A percentile compares a stretch with the other conserved stretches of the same genome.
phyloP scores from a whole-genome alignment of 306 rosid species.

The Glycyrrhiza uralensis region DNA sequence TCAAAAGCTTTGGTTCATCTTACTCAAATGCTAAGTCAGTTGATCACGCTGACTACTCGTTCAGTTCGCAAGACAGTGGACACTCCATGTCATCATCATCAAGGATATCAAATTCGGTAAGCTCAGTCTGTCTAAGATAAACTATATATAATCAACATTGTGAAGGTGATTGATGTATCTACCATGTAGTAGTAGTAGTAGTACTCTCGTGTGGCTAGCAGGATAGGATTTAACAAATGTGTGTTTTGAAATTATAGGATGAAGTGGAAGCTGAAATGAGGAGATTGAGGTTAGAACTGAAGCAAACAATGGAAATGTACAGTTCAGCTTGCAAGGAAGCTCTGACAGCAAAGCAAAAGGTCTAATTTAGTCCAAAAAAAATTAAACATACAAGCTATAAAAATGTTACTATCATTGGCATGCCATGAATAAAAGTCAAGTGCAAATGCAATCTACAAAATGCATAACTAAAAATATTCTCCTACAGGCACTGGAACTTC shows the following conservation, averaged over 20 bases:
- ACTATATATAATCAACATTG: background rate
- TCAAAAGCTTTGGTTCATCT: slow-evolving; percentile 40
- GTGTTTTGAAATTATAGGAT: slow-evolving; percentile 46
- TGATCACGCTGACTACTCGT: slow-evolving; percentile 38
- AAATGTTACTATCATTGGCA: background rate
- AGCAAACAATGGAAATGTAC: slow-evolving; percentile 89
- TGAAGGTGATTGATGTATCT: no score
- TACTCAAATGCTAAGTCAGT: slow-evolving; percentile 40
- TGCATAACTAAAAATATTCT: background rate
- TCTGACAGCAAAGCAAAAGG: slow-evolving; percentile 59
- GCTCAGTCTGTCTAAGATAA: background rate
- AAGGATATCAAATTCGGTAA: slow-evolving; percentile 37
- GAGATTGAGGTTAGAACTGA: slow-evolving; percentile 73
- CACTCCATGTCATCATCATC: slow-evolving; percentile 20
- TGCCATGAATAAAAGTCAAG: background rate
- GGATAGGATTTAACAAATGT: background rate
- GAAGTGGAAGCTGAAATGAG: slow-evolving; percentile 88
- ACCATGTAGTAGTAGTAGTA: background rate
- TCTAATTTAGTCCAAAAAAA: slow-evolving; percentile 12
- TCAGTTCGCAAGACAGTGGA: slow-evolving; percentile 46
- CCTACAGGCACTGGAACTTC: slow-evolving; percentile 65
- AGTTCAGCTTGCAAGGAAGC: slow-evolving; percentile 85
- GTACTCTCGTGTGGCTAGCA: background rate
- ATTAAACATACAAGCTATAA: background rate
- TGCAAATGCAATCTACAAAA: background rate